Percentiles rank a stretch among this genome's conserved stretches.
Evolutionary conservation across 495 filamentous ascomycete species (phyloP).

Genomic region (Talaromyces stipitatus): DNA sequence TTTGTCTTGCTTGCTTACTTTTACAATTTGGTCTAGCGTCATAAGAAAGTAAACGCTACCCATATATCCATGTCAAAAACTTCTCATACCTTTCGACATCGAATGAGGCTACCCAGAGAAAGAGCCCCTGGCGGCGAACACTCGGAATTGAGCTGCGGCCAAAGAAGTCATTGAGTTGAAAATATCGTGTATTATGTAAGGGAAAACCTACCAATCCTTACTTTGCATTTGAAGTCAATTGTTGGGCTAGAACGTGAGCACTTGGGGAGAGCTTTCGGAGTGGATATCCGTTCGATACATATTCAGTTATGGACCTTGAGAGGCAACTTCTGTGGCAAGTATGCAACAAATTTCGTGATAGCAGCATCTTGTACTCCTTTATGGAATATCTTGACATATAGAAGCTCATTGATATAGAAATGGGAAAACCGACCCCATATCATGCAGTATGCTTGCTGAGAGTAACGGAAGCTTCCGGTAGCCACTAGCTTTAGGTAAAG

Average conservation of each 20-base stretch:
- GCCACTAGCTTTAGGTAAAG: not conserved
- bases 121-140: constrained; percentile 1
- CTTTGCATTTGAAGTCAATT: not conserved
- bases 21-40: not conserved
- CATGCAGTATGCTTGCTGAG: not conserved
- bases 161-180: not conserved
- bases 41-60: constrained; percentile 1
- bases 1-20: not conserved
- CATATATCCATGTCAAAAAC: not conserved
- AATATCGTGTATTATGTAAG: not conserved
- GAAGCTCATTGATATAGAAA: too few relatives aligned
- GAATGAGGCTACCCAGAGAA: not conserved
- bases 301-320: not conserved
- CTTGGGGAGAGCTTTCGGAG: not conserved
- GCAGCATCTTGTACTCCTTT: not conserved
- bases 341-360: not conserved
- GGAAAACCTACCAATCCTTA: not conserved
- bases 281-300: not conserved
- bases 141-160: constrained; percentile 4
- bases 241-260: not conserved
- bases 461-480: not conserved
- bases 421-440: not conserved
- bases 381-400: too few relatives aligned
- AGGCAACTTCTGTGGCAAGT: not conserved
- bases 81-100: not conserved